phyloP scores from a whole-genome alignment of 1,284 basidiomycete species.

The Omphalotus olearius region DNA sequence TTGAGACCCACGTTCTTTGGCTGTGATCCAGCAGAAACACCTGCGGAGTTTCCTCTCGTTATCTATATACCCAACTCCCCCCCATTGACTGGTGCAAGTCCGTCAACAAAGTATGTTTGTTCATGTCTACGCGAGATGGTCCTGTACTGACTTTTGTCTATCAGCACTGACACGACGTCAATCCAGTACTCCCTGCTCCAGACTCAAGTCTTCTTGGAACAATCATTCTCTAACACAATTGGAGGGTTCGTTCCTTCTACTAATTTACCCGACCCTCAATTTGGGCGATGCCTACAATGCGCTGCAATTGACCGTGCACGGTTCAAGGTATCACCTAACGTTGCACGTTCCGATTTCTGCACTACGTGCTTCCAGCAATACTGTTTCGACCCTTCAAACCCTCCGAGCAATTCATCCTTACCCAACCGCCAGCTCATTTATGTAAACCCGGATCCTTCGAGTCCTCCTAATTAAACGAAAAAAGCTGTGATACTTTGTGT shows the following conservation, averaged over 20 bases:
- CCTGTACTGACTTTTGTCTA: background rate
- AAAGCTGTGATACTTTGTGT: too few relatives aligned
- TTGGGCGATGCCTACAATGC: constrained; percentile 41
- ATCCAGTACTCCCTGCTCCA: constrained; percentile 25
- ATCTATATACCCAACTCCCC: constrained; percentile 41
- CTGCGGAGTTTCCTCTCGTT: constrained; percentile 28
- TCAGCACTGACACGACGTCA: constrained; percentile 29
- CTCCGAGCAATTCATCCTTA: constrained; percentile 37
- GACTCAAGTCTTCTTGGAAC: constrained; percentile 36
- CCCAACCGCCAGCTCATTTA: constrained; percentile 40
- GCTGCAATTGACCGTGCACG: constrained; percentile 39
- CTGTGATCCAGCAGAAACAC: constrained; percentile 27
- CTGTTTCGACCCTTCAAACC: constrained; percentile 45
- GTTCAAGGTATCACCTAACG: constrained; percentile 26
- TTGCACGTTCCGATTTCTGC: constrained; percentile 43
- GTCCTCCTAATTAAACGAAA: too few relatives aligned
- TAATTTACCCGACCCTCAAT: constrained; percentile 29
- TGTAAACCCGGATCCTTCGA: constrained; percentile 15
- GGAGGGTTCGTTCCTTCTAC: constrained; percentile 18
- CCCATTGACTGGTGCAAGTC: constrained; percentile 30
- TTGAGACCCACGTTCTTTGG: constrained; percentile 42
- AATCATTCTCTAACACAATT: constrained; percentile 40
- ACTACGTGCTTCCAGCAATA: constrained; percentile 46
- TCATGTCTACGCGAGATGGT: background rate
- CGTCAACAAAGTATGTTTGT: constrained; percentile 31